phyloP scores from a whole-genome alignment of 2,329 filamentous ascomycete species.

The Lachnellula arida region DNA sequence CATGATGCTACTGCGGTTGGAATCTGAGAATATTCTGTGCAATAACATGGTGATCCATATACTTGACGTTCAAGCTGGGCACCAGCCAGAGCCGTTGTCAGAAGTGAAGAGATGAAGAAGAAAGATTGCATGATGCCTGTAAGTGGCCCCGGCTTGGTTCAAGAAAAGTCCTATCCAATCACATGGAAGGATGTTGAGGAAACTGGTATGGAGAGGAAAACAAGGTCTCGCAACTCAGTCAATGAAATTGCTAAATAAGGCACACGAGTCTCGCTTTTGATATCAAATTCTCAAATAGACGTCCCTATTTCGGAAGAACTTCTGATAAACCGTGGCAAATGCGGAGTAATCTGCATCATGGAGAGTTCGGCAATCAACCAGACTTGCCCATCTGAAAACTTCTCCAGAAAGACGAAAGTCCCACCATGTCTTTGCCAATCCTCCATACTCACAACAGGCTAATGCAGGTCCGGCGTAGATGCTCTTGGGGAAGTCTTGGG shows the following conservation, averaged over 20 bases:
- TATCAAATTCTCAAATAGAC: too few relatives aligned
- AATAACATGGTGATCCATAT: constrained; percentile 40
- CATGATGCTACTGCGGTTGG: constrained; percentile 47
- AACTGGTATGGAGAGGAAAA: neutral
- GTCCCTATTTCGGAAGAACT: too few relatives aligned
- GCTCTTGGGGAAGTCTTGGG: neutral
- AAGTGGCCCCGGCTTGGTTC: neutral
- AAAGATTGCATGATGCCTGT: constrained; percentile 11
- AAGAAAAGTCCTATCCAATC: neutral
- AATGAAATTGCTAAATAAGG: neutral
- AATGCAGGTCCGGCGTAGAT: constrained; percentile 4
- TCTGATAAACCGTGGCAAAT: too few relatives aligned
- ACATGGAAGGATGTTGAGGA: too few relatives aligned
- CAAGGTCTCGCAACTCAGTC: too few relatives aligned
- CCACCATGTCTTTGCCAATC: neutral
- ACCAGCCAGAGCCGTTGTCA: constrained; percentile 1
- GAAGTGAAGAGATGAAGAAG: constrained; percentile 6
- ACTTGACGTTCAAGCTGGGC: constrained; percentile 1
- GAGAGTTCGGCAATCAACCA: neutral
- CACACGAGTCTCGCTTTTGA: too few relatives aligned
- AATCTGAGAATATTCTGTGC: constrained; percentile 46
- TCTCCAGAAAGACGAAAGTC: neutral
- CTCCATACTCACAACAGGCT: neutral
- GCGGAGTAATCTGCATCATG: too few relatives aligned
- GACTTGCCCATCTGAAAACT: neutral